Base-by-base conservation (phyloP, 345 rosid species). In the Aquilaria sinensis region DNA sequence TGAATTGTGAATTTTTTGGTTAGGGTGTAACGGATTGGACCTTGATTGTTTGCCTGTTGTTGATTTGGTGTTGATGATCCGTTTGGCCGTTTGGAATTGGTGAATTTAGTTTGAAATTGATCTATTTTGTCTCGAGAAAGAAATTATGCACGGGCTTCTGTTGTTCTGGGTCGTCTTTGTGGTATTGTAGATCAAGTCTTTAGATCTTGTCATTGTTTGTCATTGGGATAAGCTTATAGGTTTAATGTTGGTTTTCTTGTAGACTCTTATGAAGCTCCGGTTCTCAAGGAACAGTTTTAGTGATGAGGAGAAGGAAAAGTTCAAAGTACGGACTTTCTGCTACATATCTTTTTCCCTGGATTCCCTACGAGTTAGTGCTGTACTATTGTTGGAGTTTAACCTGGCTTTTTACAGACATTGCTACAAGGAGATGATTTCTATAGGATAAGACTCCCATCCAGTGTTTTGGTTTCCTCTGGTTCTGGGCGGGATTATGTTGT, bases 221-320 rank as follows among this genome's bases (percentile, higher is more conserved):
- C 10, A 0, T 41, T 45, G 52, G 30, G n/a, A 37, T 31, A 56
- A 45, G 60, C 51, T 2, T 14, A 13, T 14, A 13, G 7, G 51
- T 53, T 47, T 32, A 30, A 49, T 62, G 7, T 51, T 58, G 41
- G 23, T 51, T 64, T 33, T 63, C 61, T 72, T 32, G 9, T 73
- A 94, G 96, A 90, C 89, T 1, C 86, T 94, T n/a, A 90, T 95
- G 16, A 94, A 90, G 83, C 81, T 90, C 67, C 78, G 99, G 47
- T 85, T 94, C 75, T 87, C 87, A 43, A 86, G 99, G 79, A 78
- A 84, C 69, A 67, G 68, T 14, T 74, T 94, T 57, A 66, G 83
- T 3, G 67, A 76, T n/a, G 81, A 64, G 67, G 97, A 90, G 71
- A 86, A 81, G 77, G 82, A 82, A 67, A 76, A 75, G 50, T 94